phyloP scores from a whole-genome alignment of 1,139 yeast genomes.

The Kodamaea plutei region DNA sequence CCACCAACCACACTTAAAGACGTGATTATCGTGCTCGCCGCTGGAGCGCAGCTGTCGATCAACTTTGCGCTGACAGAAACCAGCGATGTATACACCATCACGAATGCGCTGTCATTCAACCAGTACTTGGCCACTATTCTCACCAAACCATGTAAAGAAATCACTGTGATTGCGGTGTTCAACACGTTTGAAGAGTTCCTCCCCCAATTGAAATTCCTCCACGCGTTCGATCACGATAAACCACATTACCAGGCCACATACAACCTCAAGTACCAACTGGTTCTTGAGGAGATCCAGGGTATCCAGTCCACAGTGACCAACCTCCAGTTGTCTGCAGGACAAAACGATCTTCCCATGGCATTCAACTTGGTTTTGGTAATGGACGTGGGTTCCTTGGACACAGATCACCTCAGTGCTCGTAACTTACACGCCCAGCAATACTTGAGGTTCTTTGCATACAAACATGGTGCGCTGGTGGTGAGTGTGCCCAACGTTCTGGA shows the following conservation, averaged over 20 bases:
- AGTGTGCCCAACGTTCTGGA: constrained; percentile 16
- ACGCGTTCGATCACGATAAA: constrained; percentile 6
- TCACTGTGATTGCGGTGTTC: constrained; percentile 16
- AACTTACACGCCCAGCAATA: constrained; percentile 45
- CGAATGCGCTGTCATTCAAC: constrained; percentile 18
- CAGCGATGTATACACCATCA: constrained; percentile 21
- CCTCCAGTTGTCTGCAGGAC: constrained; percentile 12
- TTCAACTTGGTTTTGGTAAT: constrained; percentile 17
- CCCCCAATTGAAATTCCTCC: constrained; percentile 12
- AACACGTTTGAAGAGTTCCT: constrained; percentile 12
- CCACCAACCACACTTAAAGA: not conserved
- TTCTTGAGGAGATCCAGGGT: constrained; percentile 9
- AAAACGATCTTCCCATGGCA: constrained; percentile 19
- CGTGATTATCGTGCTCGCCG: constrained; percentile 3
- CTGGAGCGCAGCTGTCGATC: constrained; percentile 7
- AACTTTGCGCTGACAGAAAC: constrained; percentile 2
- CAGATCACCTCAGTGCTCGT: constrained; percentile 19
- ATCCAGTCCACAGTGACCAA: not conserved
- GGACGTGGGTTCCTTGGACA: constrained; percentile 14
- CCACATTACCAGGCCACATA: constrained; percentile 4
- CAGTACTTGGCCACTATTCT: constrained; percentile 17
- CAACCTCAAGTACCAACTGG: constrained; percentile 5
- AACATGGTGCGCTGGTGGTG: constrained; percentile 36
- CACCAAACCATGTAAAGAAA: constrained; percentile 6
- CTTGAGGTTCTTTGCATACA: constrained; percentile 45